Evolutionary conservation across 768 basidiomycete species (phyloP).

Genomic region (Podaxis mareebaensis): DNA sequence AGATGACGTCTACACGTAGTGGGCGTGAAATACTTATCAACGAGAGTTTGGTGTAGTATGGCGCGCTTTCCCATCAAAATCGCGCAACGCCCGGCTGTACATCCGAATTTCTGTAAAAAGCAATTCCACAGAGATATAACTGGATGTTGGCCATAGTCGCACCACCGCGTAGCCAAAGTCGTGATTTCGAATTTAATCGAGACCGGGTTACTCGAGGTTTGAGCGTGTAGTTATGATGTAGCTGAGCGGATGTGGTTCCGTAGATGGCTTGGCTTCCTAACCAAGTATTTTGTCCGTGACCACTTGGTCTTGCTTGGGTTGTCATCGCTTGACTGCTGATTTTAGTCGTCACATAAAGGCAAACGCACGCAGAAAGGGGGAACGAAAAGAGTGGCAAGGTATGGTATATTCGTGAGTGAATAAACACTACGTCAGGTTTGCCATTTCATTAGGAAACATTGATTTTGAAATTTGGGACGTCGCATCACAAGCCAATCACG

Average conservation of each 20-base stretch:
- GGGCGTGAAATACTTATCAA: background rate
- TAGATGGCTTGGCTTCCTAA: background rate
- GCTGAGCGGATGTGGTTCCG: background rate
- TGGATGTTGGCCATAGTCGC: background rate
- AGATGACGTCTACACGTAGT: background rate
- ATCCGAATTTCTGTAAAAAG: background rate
- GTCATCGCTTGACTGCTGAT: background rate
- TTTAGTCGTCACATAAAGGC: too few relatives aligned
- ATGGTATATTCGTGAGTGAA: background rate
- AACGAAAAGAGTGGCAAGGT: background rate
- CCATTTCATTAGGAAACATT: background rate
- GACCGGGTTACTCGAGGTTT: background rate
- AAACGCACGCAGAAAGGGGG: background rate
- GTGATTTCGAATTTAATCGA: background rate
- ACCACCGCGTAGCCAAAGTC: background rate
- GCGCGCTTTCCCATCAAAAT: slow-evolving; percentile 1
- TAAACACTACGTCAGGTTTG: background rate
- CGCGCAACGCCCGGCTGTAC: background rate
- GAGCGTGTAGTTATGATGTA: background rate
- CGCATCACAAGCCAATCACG: slow-evolving; percentile 35
- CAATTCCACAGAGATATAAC: background rate
- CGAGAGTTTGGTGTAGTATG: background rate
- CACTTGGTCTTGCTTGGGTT: background rate
- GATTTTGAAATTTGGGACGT: background rate
- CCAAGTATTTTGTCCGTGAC: background rate